These are phyloP conservation scores for Staphylotrichum tortipilum DNA, from an alignment of 495 filamentous ascomycete genomes.

Conservation along the genomic window DNA sequence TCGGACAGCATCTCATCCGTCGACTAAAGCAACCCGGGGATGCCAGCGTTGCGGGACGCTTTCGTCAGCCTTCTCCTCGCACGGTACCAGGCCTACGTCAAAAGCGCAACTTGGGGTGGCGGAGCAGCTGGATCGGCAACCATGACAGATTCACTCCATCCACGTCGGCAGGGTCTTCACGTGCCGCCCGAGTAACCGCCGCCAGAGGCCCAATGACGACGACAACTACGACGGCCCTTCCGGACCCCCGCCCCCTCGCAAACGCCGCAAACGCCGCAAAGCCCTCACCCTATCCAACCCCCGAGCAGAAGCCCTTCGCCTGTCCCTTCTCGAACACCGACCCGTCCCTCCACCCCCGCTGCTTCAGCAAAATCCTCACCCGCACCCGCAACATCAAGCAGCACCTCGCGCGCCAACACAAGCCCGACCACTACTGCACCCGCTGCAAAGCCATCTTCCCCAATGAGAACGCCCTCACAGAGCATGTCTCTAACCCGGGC, in stretches of 20 bases:
- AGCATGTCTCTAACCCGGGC: neutral
- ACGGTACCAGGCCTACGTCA: neutral
- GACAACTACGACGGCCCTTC: neutral
- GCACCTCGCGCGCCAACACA: neutral
- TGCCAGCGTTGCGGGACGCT: neutral
- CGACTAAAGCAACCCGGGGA: neutral
- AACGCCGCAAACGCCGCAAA: neutral
- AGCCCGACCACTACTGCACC: neutral
- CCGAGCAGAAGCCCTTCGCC: neutral
- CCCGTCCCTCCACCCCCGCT: neutral
- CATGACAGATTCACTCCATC: too few species aligned
- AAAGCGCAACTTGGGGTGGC: neutral
- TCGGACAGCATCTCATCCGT: neutral
- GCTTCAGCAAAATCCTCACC: neutral
- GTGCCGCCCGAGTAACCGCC: too few species aligned
- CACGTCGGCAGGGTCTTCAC: too few species aligned
- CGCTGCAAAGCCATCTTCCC: neutral
- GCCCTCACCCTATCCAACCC: neutral
- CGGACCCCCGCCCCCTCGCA: neutral
- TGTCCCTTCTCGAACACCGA: neutral
- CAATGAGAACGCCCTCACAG: neutral
- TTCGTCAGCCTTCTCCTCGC: neutral
- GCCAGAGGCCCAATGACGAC: too few species aligned
- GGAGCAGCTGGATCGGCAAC: too few species aligned
- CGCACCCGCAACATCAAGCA: neutral